phyloP scores from a whole-genome alignment of 2,329 filamentous ascomycete genomes.

The Talaromyces sp. region DNA sequence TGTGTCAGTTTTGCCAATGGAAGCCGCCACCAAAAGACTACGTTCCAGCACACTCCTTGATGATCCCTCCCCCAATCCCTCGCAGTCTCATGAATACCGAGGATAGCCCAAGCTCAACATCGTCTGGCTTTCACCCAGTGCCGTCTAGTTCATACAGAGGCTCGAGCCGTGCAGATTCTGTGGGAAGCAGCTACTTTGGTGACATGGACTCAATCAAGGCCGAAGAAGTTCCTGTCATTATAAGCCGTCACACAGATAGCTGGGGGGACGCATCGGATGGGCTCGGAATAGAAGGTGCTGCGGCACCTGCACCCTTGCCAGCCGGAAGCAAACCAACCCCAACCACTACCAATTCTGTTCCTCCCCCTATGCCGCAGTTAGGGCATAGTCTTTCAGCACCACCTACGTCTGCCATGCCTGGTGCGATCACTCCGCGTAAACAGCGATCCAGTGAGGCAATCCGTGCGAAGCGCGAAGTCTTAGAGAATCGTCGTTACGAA shows the following conservation, averaged over 20 bases:
- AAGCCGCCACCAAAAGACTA: conserved; percentile 65
- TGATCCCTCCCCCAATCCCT: conserved; percentile 54
- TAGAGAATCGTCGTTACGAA: conserved; percentile 68
- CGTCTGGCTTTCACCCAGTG: conserved; percentile 63
- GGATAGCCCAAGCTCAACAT: conserved; percentile 79
- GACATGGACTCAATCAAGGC: conserved; percentile 73
- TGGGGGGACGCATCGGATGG: conserved; percentile 65
- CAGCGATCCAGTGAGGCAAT: conserved; percentile 69
- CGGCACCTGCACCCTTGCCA: conserved; percentile 15
- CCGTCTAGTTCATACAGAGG: conserved; percentile 71
- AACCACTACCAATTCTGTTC: conserved; percentile 17
- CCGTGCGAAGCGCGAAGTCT: conserved; percentile 65
- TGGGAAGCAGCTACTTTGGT: conserved; percentile 75
- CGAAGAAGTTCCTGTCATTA: conserved; percentile 71
- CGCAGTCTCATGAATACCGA: conserved; percentile 61
- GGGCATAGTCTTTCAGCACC: conserved; percentile 62
- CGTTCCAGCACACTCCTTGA: conserved; percentile 48
- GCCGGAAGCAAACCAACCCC: conserved; percentile 15
- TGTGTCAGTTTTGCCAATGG: conserved; percentile 89
- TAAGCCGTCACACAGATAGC: conserved; percentile 69
- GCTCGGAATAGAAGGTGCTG: conserved; percentile 65
- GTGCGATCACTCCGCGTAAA: conserved; percentile 45
- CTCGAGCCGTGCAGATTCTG: conserved; percentile 81
- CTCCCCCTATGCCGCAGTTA: conserved; percentile 46
- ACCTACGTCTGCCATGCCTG: conserved; percentile 1